phyloP scores from a whole-genome alignment of 2,329 filamentous ascomycete species.

The Alternaria gaisen region DNA sequence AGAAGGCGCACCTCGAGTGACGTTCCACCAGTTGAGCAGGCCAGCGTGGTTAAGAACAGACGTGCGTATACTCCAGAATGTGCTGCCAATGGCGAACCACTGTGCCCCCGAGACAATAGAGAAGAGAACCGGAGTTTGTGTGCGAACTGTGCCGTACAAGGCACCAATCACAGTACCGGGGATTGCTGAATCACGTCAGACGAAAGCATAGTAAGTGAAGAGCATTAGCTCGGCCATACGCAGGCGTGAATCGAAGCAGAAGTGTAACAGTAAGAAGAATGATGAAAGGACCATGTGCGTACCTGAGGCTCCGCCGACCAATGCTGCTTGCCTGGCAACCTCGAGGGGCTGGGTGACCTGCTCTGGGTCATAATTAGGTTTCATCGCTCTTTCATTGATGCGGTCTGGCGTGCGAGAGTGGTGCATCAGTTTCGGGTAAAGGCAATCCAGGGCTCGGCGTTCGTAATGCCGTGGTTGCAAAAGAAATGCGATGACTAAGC shows the following conservation, averaged over 20 bases:
- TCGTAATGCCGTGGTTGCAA: conserved; percentile 17
- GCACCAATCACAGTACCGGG: conserved; percentile 68
- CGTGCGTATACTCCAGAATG: conserved; percentile 73
- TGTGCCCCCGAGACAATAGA: conserved; percentile 77
- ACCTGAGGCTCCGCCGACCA: conserved; percentile 43
- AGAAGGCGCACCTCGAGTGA: conserved; percentile 37
- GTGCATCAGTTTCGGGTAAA: conserved; percentile 5
- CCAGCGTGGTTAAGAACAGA: conserved; percentile 49
- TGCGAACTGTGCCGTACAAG: conserved; percentile 63
- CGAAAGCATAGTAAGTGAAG: neutral
- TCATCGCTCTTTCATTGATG: conserved; percentile 38
- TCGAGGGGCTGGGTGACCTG: conserved; percentile 41
- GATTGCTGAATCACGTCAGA: conserved; percentile 58
- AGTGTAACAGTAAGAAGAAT: neutral
- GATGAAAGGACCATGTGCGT: conserved; percentile 23
- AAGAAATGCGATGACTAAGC: conserved; percentile 27
- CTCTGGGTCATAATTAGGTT: conserved; percentile 27
- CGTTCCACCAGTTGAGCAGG: conserved; percentile 42
- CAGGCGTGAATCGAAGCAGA: neutral
- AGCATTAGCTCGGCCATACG: neutral
- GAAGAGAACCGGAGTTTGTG: conserved; percentile 73
- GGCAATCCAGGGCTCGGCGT: conserved; percentile 10
- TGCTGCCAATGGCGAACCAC: conserved; percentile 80
- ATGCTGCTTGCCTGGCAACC: conserved; percentile 35
- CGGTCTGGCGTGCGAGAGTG: conserved; percentile 5